Conservation (phyloP, 805 yeast species). For the Barnettozyma salicaria region DNA sequence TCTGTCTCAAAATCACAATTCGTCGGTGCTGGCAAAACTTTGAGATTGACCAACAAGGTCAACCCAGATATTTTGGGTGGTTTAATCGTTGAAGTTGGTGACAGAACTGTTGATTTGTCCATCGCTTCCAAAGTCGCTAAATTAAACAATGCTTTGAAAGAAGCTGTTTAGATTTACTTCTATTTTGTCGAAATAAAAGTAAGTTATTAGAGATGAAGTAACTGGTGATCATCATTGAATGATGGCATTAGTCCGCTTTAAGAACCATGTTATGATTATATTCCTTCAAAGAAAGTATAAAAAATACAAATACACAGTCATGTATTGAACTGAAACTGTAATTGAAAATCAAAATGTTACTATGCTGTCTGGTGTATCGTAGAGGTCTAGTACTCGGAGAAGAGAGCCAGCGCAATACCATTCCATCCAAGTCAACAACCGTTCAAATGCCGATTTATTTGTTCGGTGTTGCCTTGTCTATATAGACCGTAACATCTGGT, state of each 20-base stretch:
- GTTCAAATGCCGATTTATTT: no score
- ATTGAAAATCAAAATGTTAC: no score
- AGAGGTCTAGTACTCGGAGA: no score
- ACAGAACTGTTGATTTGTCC: conserved; percentile 92
- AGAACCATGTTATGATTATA: conserved; percentile 4
- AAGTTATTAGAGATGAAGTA: no score
- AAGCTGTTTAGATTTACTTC: conserved; percentile 36
- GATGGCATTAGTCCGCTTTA: background rate
- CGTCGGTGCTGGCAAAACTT: conserved; percentile 81
- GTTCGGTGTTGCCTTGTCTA: no score
- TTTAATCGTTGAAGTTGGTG: conserved; percentile 91
- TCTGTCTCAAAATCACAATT: conserved; percentile 72
- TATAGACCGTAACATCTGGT: no score
- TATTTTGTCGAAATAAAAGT: no score
- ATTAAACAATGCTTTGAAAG: conserved; percentile 83
- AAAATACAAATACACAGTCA: no score
- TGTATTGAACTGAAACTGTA: no score
- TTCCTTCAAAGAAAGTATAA: conserved; percentile 1
- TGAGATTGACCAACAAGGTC: conserved; percentile 75
- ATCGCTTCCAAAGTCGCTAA: conserved; percentile 78
- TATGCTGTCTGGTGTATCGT: no score
- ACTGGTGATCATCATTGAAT: conserved; percentile 2
- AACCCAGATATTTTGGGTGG: conserved; percentile 95
- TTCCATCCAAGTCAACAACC: no score
- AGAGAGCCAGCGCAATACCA: no score